Conservation (phyloP, 345 rosid species). For the Chamaenerion angustifolium region DNA sequence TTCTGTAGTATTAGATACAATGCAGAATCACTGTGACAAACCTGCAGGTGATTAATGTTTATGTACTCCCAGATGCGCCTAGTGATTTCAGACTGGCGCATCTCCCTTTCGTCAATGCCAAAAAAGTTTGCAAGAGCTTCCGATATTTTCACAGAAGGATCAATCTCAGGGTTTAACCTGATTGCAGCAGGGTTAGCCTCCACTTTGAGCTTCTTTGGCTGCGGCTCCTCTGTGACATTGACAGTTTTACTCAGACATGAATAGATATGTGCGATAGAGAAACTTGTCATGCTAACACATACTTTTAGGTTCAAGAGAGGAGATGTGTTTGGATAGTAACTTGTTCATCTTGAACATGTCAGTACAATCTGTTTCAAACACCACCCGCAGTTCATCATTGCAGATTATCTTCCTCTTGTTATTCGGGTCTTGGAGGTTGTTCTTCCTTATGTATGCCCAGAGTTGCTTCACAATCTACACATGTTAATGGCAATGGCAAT, state of each 20-base stretch:
- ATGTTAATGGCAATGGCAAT: background rate
- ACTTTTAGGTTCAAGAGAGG: slow-evolving; percentile 76
- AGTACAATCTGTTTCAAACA: slow-evolving; percentile 92
- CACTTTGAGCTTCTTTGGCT: slow-evolving; percentile 15
- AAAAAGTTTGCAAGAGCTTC: slow-evolving; percentile 21
- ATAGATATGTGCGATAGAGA: too few relatives aligned
- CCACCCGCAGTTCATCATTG: slow-evolving; percentile 77
- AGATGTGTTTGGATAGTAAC: slow-evolving; percentile 83
- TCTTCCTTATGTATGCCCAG: slow-evolving; percentile 94
- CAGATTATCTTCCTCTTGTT: slow-evolving; percentile 96
- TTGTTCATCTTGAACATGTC: slow-evolving; percentile 99
- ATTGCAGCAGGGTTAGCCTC: slow-evolving; percentile 7
- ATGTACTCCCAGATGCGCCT: slow-evolving; percentile 22
- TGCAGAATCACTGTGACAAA: background rate
- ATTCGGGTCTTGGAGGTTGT: slow-evolving; percentile 95
- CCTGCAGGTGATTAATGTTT: slow-evolving; percentile 21
- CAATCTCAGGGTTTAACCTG: slow-evolving; percentile 7
- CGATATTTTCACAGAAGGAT: slow-evolving; percentile 20
- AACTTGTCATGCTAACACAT: slow-evolving; percentile 7
- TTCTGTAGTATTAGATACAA: too few relatives aligned
- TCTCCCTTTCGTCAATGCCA: slow-evolving; percentile 19
- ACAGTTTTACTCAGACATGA: background rate
- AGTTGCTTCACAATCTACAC: slow-evolving; percentile 85
- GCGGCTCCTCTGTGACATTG: slow-evolving; percentile 11
- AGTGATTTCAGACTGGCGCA: slow-evolving; percentile 16